Evolutionary conservation across 306 rosid genomes (phyloP), one percentile per base, ranked within the genome.

Genomic region (Rubus parviflorus): DNA sequence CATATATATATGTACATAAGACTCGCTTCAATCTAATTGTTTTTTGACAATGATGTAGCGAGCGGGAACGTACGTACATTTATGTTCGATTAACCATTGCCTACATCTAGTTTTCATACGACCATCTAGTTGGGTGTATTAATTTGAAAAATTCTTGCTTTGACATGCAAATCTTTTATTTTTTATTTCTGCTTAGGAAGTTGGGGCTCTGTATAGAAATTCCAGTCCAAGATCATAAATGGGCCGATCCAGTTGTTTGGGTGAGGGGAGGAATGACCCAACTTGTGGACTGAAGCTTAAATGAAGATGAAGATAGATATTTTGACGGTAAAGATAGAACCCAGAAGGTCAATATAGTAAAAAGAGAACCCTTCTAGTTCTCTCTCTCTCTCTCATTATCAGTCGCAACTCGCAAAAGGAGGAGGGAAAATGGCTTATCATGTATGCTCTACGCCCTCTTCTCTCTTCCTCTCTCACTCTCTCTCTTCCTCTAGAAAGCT

Each of bases 391-490:
- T 45, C 25, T 19, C 1, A 42, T n/a, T n/a, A n/a, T n/a, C n/a
- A n/a, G n/a, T n/a, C 2, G 23, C 40, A 65, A 23, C 13, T 25
- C 51, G 71, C 48, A 49, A 42, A 23, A 20, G 17, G 15, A 70
- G 2, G 68, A 20, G 62, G 43, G 85, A 51, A 63, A 67, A 93
- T 94, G 98, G 94, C 96, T 67, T 89, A 79, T 84, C 86, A 87
- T 79, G 83, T 92, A 43, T 87, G 84, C 77, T 78, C 89, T 68
- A 86, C 97, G 0, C 86, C 97, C 8, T 86, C 89, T 56, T 57
- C 88, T 37, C 86, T 90, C 74, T 84, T 90, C 74, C 88, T 53
- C 30, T n/a, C 61, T 2, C 67, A 2, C 41, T 70, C 87, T 38
- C 52, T 56, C 14, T 73, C 67, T 11, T 75, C 82, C 58, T 78